Base-by-base conservation (phyloP, 2,329 filamentous ascomycete genomes). In the Clonostachys rosea region DNA sequence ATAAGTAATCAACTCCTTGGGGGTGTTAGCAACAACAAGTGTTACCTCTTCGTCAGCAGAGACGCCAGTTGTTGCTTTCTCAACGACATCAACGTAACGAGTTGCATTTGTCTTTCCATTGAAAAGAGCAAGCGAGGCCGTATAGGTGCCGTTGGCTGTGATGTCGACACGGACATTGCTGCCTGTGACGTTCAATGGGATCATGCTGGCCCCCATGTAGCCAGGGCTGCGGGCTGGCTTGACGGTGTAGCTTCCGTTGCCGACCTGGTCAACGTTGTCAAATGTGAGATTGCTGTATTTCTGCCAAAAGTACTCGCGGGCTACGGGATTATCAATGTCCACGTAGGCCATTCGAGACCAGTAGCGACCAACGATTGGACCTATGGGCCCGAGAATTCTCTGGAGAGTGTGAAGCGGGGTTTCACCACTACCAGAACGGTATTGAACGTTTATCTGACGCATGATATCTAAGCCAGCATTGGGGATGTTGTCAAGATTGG, bases 331-430 rank as follows among this genome's bases (percentile, higher is more conserved):
- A 13, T 69, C 72, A 34, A 77, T 74, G 37, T 77, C 74, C 11
- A 71, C 70, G 50, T 70, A 74, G 6, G 74, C 74, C 74, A 78
- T 78, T 48, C 67, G 67, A 3, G 74, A 73, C 74, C 74, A 77
- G 59, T 77, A 78, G 14, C 64, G 60, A 4, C 66, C 73, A 6
- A 78, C 67, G 9, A 77, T 60, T 12, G 68, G 64, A 16, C 69
- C 67, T 14, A 65, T 59, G 17, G 56, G 58, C 18, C 60, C 49
- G 34, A 54, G 56, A 7, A 50, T 47, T 2, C 66, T 60, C 1
- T 76, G 56, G 16, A 77, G 60, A 3, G 67, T 62, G 47, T 76
- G 73, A 17, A 77, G 63, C 2, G 73, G 74, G 1, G 73, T 76
- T 54, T 77, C 73, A 52, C 76, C 70, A 57, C 70, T 74, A 40